Base-by-base conservation (phyloP, 805 yeast genomes). In the Candida verbasci region DNA sequence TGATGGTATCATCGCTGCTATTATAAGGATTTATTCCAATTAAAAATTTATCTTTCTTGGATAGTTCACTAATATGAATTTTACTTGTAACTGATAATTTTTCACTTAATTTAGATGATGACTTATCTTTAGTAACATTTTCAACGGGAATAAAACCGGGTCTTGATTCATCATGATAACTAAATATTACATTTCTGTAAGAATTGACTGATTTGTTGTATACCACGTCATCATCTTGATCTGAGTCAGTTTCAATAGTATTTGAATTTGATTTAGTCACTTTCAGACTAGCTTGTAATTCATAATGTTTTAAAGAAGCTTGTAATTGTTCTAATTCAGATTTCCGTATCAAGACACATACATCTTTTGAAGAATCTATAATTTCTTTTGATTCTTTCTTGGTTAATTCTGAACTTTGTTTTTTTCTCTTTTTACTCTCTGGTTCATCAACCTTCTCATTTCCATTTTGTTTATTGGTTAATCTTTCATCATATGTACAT, bases 1-100 rank as follows among this genome's bases (percentile, higher is more conserved):
- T 56, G 38, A 65, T 60, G 1, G 46, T 42, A 34, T 64, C 69
- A 6, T 49, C 39, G 12, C 49, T 48, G 32, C 44, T 43, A 18
- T 37, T 39, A 35, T 47, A 54, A 3, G 59, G 59, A 30, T 59
- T 60, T 8, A 50, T 45, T 21, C 65, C 58, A 16, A 38, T 22
- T 23, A 27, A 11, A 16, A 20, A 35, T 10, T 23, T 14, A 7
- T 35, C 40, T 1, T 17, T 14, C 9, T 17, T 24, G n/a, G 42
- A 31, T 14, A 39, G 23, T 17, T 31, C 36, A 14, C 31, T 17
- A 7, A 39, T 12, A 10, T 23, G 17, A 2, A 35, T 17, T 9
- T 10, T 17, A 15, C 23, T 39, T 4, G 37, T 36, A 3, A 35
- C 33, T 16, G 40, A 31, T 21, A 27, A 17, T 6, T 17, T 21